Evolutionary conservation across 495 filamentous ascomycete species (phyloP).

Genomic region (Hypoxylon lenormandii): DNA sequence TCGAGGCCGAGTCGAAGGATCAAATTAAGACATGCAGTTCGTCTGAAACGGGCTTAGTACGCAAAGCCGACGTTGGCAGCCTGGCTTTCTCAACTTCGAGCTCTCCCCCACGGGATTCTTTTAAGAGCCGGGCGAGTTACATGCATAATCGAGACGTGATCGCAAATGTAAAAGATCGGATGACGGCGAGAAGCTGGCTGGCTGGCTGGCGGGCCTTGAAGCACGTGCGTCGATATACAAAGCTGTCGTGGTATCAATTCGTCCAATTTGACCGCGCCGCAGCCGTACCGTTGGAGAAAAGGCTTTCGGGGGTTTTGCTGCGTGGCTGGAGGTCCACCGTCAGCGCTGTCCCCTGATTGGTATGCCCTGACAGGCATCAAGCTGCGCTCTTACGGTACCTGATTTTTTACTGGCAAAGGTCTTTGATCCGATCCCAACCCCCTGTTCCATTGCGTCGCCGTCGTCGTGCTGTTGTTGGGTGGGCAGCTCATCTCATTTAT

Average conservation of each 20-base stretch:
- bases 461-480: slow-evolving; percentile 26
- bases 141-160: slow-evolving; percentile 15
- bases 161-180: too few relatives aligned
- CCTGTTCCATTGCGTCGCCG: slow-evolving; percentile 38
- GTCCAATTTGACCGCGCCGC: slow-evolving; percentile 24
- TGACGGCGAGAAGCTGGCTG: background rate
- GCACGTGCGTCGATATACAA: background rate
- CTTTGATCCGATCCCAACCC: slow-evolving; percentile 25
- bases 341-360: slow-evolving; percentile 29
- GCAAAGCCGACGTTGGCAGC: slow-evolving; percentile 15
- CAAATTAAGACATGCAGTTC: slow-evolving; percentile 16
- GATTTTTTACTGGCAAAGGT: slow-evolving; percentile 16
- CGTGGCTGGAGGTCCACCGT: background rate
- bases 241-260: slow-evolving; percentile 16
- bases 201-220: background rate
- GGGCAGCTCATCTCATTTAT: slow-evolving; percentile 20
- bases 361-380: slow-evolving; percentile 24
- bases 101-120: slow-evolving; percentile 21
- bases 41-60: slow-evolving; percentile 24
- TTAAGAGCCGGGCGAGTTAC: background rate
- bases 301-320: slow-evolving; percentile 7
- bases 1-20: slow-evolving; percentile 38
- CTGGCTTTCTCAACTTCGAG: slow-evolving; percentile 9
- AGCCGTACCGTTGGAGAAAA: slow-evolving; percentile 29
- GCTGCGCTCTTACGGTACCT: slow-evolving; percentile 41